phyloP scores from a whole-genome alignment of 305 asterid genomes.

The Plantago lanceolata region DNA sequence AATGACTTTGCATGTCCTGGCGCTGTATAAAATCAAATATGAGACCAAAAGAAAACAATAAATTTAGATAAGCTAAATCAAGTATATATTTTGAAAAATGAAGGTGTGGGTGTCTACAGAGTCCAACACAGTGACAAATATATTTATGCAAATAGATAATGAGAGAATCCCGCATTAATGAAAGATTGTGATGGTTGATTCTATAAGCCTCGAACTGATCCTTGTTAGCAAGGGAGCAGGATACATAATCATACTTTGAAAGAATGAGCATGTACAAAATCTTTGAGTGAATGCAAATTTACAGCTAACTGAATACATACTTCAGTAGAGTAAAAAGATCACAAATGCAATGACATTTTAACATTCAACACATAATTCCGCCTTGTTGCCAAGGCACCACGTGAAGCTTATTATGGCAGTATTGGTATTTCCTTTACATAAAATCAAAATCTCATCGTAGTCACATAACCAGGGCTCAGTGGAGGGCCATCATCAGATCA shows the following conservation, averaged over 20 bases:
- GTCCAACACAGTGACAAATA: background rate
- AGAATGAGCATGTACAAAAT: background rate
- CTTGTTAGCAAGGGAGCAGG: background rate
- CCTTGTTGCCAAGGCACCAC: too few species aligned
- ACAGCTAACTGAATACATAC: background rate
- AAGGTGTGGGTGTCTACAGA: background rate
- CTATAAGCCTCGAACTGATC: background rate
- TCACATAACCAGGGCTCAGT: background rate
- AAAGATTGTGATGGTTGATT: background rate
- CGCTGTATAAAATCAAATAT: constrained; percentile 32
- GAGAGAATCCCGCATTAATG: background rate
- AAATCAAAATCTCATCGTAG: background rate
- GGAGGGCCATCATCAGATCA: background rate
- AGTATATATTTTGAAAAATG: too few species aligned
- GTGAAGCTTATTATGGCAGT: background rate
- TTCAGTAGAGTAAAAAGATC: background rate
- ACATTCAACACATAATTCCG: background rate
- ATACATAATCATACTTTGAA: background rate
- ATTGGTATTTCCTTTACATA: background rate
- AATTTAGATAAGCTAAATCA: background rate
- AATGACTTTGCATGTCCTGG: constrained; percentile 55
- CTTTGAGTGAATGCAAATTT: background rate
- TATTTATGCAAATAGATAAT: background rate
- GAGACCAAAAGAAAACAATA: background rate
- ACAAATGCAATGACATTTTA: background rate